Evolutionary conservation across 345 rosid species (phyloP).

Genomic region (Pelargonium nanum): DNA sequence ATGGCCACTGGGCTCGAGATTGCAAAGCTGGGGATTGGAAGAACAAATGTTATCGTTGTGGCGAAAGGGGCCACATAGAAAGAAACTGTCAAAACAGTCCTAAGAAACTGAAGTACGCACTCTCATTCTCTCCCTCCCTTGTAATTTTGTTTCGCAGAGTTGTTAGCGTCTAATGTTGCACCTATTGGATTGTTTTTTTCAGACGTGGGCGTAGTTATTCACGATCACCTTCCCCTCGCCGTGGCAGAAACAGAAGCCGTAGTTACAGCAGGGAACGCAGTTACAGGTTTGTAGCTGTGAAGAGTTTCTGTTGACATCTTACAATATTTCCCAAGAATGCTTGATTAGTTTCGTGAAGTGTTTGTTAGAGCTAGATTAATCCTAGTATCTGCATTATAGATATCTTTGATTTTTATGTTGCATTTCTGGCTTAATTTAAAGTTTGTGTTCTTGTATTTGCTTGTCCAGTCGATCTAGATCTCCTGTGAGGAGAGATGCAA

Average conservation of each 20-base stretch:
- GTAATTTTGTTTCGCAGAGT: neutral
- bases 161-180: neutral
- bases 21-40: conserved; percentile 98
- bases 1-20: conserved; percentile 98
- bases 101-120: conserved; percentile 47
- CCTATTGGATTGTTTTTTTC: neutral
- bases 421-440: neutral
- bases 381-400: neutral
- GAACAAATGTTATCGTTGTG: conserved; percentile 93
- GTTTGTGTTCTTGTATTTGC: neutral
- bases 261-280: conserved; percentile 85
- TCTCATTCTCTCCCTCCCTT: neutral
- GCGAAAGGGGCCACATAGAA: conserved; percentile 91
- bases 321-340: neutral
- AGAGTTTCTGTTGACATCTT: neutral
- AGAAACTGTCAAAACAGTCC: conserved; percentile 92
- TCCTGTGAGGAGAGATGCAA: conserved; percentile 50
- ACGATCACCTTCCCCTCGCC: conserved; percentile 71
- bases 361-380: neutral
- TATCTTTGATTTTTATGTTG: neutral
- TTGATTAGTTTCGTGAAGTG: neutral
- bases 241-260: conserved; percentile 75
- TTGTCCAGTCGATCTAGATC: conserved; percentile 56
- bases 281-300: conserved; percentile 39
- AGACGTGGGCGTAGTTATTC: conserved; percentile 62